Evolutionary conservation across 2,329 filamentous ascomycete genomes (phyloP).

Genomic region (Ceratocystiopsis minuta): DNA sequence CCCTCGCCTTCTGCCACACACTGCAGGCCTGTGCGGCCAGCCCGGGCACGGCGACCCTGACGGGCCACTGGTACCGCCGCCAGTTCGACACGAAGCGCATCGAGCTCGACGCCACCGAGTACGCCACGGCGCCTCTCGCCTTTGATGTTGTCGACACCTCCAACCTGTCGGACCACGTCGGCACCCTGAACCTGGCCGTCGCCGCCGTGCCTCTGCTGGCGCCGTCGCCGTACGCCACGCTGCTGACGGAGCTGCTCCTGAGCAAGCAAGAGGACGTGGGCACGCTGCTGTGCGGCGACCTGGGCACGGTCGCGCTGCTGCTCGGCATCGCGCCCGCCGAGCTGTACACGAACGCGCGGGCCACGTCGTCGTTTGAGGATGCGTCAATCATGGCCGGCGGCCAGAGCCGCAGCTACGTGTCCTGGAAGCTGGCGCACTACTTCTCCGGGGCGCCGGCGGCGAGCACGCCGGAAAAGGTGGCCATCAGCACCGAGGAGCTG

Average conservation of each 20-base stretch:
- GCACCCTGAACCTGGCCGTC: constrained; percentile 25
- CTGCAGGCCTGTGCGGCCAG: constrained; percentile 22
- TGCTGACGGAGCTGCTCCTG: constrained; percentile 30
- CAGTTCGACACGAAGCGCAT: constrained; percentile 22
- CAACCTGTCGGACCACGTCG: constrained; percentile 25
- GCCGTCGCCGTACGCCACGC: constrained; percentile 21
- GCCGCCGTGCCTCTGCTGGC: constrained; percentile 29
- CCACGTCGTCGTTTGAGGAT: constrained; percentile 22
- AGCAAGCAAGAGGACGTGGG: constrained; percentile 18
- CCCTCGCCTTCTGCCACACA: constrained; percentile 31
- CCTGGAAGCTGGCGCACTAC: constrained; percentile 20
- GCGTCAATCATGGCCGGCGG: not conserved
- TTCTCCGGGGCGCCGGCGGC: constrained; percentile 10
- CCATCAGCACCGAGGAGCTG: constrained; percentile 20
- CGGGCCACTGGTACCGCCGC: constrained; percentile 24
- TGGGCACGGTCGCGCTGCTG: constrained; percentile 27
- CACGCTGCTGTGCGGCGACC: constrained; percentile 26
- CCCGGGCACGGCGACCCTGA: constrained; percentile 10
- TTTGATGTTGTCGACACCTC: constrained; percentile 42
- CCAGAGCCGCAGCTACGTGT: constrained; percentile 14
- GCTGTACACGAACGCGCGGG: constrained; percentile 30
- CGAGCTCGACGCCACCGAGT: constrained; percentile 23
- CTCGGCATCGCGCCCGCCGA: constrained; percentile 31
- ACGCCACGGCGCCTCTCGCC: constrained; percentile 17
- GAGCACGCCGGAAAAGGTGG: not conserved